Evolutionary conservation across 148 eudicot genomes (phyloP), one percentile per base, ranked within the genome.

Genomic region (Rhododendron griersonianum): DNA sequence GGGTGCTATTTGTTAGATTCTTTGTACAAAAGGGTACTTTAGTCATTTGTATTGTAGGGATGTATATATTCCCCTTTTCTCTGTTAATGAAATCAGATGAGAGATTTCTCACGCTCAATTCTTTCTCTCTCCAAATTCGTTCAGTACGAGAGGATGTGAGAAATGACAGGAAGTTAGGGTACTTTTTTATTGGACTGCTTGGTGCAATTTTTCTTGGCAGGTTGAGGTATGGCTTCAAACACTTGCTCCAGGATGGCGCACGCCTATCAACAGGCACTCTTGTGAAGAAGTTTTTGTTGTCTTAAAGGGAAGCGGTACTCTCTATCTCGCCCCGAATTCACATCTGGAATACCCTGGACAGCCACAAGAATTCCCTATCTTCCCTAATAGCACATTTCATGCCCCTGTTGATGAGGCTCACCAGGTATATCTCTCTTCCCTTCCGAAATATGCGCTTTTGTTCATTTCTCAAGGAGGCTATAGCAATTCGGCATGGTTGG

Each of bases 251-350:
- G 96, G 96, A 91, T 84, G 93, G 77, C 87, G 86, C 86, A 95
- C 99, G 1, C 95, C 97, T 81, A 95, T 96, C 81, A 97, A 96
- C 78, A 91, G 96, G 90, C 98, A 96, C 89, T 93, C 98, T 11
- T 95, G 99, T 88, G 99, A 95, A 90, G 97, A 96, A 90, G 95
- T 96, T 59, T 96, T 93, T 90, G 90, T 96, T 82, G 98, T 96
- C 53, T 75, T 95, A 48, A 94, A 92, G 90, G 99, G 99, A 51
- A 92, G 92, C 74, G 99, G 99, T 47, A 93, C 94, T 86, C 89
- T 96, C 39, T 93, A 91, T 93, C 89, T 92, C 82, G 95, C 98
- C 35, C 78, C 94, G 78, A 85, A 91, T 55, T 88, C 98, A 59
- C 93, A 95, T 90, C 83, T 86, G 61, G 93, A 90, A 76, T 87